Conservation (phyloP, 164 flowering plant species). For the Magnolia kwangsiensis region DNA sequence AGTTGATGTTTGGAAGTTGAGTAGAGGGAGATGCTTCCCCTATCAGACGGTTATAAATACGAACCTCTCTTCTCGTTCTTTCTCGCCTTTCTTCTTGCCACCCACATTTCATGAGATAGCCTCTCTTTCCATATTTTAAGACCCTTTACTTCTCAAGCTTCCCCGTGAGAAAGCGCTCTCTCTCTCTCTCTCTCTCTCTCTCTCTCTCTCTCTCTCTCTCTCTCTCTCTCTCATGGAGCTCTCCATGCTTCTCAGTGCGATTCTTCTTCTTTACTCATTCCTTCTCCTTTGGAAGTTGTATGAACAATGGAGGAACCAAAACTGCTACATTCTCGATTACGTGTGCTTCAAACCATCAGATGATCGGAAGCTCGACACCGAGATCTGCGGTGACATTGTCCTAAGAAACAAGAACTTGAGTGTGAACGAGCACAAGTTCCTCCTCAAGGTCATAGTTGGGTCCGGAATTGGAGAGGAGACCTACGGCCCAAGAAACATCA, state of each 20-base stretch:
- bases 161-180: too few relatives aligned
- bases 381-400: slow-evolving; percentile 22
- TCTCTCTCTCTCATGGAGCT: not conserved
- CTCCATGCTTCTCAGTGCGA: not conserved
- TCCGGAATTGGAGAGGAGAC: slow-evolving; percentile 18
- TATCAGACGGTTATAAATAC: too few relatives aligned
- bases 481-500: slow-evolving; percentile 20
- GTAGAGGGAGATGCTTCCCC: too few relatives aligned
- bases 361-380: slow-evolving; percentile 23
- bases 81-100: too few relatives aligned
- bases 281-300: slow-evolving; percentile 13
- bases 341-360: slow-evolving; percentile 25
- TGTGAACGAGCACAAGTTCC: slow-evolving; percentile 18
- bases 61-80: too few relatives aligned
- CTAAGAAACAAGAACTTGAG: slow-evolving; percentile 22
- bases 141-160: not conserved
- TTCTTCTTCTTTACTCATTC: not conserved
- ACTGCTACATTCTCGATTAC: slow-evolving; percentile 23
- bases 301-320: slow-evolving; percentile 10
- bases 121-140: too few relatives aligned
- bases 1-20: too few relatives aligned
- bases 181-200: not conserved
- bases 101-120: too few relatives aligned
- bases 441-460: slow-evolving; percentile 17
- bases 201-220: not conserved